Conservation (phyloP, 257 asterid species). For the Perilla frutescens region DNA sequence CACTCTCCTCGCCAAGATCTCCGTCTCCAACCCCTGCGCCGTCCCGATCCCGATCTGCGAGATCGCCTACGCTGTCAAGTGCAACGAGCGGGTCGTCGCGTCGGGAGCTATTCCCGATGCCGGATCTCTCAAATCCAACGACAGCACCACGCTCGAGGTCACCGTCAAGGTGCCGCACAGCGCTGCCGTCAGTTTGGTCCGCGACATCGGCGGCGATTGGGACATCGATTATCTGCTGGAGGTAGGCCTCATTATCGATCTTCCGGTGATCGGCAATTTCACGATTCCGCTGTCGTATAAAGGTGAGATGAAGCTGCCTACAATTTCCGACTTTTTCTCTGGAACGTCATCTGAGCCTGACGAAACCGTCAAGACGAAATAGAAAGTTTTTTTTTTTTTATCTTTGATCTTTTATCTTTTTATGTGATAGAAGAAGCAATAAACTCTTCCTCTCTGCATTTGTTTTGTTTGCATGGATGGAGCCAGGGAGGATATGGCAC, state of each 20-base stretch:
- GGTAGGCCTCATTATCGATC: conserved; percentile 61
- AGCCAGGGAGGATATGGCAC: too few species aligned
- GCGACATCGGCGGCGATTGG: conserved; percentile 81
- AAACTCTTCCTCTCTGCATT: not conserved
- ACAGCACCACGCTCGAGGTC: conserved; percentile 60
- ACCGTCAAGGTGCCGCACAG: conserved; percentile 73
- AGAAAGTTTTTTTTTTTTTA: not conserved
- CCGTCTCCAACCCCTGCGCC: conserved; percentile 70
- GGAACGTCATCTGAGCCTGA: conserved; percentile 9
- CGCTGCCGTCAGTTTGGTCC: conserved; percentile 58
- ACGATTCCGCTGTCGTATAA: conserved; percentile 67
- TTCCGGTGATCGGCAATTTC: conserved; percentile 65
- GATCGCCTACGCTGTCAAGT: conserved; percentile 61
- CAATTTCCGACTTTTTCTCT: conserved; percentile 55
- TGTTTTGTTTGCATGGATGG: too few species aligned
- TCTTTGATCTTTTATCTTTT: not conserved
- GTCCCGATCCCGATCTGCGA: conserved; percentile 75
- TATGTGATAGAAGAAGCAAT: not conserved
- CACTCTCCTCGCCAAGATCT: conserved; percentile 60
- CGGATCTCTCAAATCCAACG: conserved; percentile 67
- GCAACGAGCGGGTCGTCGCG: conserved; percentile 51
- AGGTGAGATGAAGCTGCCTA: conserved; percentile 83
- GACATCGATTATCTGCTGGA: conserved; percentile 71
- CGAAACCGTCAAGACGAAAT: not conserved
- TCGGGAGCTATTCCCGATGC: conserved; percentile 78